Evolutionary conservation across 345 rosid genomes (phyloP), one percentile per base, ranked within the genome.

Genomic region (Syzygium jambos): DNA sequence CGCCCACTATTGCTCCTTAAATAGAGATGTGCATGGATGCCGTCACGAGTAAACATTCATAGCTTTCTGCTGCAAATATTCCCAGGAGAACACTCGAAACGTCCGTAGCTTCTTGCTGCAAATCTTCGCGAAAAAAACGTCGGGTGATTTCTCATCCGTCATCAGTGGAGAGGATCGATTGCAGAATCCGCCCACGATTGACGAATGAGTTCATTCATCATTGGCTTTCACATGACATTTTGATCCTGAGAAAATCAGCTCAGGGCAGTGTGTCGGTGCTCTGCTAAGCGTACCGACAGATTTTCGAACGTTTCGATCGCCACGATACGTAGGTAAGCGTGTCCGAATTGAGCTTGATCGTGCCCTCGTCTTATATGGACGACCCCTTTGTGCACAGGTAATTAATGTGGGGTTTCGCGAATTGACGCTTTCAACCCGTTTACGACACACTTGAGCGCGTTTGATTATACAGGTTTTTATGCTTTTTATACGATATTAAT

Each of bases 211-310:
- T 30, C 7, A 0, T 38, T 2, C 78, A 17, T 68, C 78, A 68
- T 68, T 30, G 78, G 23, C 13, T 17, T 17, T 61, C 38, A 13
- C 19, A 5, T n/a, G 73, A n/a, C 14, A 49, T 3, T 38, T 73
- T 19, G 27, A 73, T 73, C 25, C 0, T 9, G 7, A 19, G 49
- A 38, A 73, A 73, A 9, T 73, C 27, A 3, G 38, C 19, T 5
- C 23, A 25, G 4, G 41, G 9, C 6, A 38, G 0, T 10, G 46
- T 34, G 12, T 10, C 13, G 0, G 11, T 34, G 13, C 6, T 4
- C 6, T 21, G 25, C 23, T 73, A 5, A 34, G 25, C 9, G 13
- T 19, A 17, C 25, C 2, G 1, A 38, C 15, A 1, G 19, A 19
- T 17, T 34, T 38, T 1, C 25, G 0, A 7, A 19, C 7, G 22